Percentiles rank a stretch among this genome's conserved stretches.
phyloP scores from a whole-genome alignment of 352 stramenopile species.

The Globisporangium radiosum region DNA sequence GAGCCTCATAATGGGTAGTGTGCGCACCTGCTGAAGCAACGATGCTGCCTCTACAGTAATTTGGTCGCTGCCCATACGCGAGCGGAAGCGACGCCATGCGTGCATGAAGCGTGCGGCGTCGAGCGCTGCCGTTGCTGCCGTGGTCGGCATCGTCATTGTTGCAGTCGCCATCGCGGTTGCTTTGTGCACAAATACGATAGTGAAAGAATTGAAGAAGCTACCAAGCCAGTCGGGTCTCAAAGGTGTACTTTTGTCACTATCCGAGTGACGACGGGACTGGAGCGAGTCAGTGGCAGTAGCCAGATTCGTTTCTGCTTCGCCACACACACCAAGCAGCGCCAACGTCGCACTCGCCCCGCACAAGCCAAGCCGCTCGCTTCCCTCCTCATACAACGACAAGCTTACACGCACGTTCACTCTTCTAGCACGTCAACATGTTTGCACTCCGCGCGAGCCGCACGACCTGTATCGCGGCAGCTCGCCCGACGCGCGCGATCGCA shows the following conservation, averaged over 20 bases:
- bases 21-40: conserved; percentile 6
- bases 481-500: conserved; percentile 1
- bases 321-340: too few species aligned
- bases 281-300: too few species aligned
- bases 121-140: conserved; percentile 12
- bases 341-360: neutral
- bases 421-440: conserved; percentile 4
- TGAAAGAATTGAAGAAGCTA: too few species aligned
- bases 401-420: conserved; percentile 4
- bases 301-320: too few species aligned
- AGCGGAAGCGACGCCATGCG: conserved; percentile 44
- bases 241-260: too few species aligned
- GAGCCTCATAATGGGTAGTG: neutral
- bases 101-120: conserved; percentile 55
- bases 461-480: neutral
- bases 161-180: neutral
- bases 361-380: neutral
- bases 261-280: too few species aligned
- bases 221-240: too few species aligned
- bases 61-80: neutral
- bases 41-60: neutral
- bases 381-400: neutral
- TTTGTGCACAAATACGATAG: too few species aligned
- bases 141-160: conserved; percentile 3
- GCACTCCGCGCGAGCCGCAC: conserved; percentile 5